phyloP scores from a whole-genome alignment of 2,329 filamentous ascomycete species.

The Hymenoscyphus albidus region DNA sequence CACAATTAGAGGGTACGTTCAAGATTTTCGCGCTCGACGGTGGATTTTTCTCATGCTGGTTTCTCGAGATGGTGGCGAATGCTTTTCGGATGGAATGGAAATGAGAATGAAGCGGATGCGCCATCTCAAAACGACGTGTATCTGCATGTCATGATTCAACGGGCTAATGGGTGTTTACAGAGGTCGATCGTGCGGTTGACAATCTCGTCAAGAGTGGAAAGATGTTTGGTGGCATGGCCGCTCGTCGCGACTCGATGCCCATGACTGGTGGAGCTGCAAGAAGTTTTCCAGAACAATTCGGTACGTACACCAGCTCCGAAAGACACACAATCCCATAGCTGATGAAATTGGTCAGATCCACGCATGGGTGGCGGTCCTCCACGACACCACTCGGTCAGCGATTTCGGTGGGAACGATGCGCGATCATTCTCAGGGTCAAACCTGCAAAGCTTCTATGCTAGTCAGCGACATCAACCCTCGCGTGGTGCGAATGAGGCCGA shows the following conservation, averaged over 20 bases:
- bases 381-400: slow-evolving; percentile 80
- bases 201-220: slow-evolving; percentile 97
- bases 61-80: not conserved
- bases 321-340: slow-evolving; percentile 18
- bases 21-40: not conserved
- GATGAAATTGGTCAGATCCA: slow-evolving; percentile 52
- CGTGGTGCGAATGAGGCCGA: slow-evolving; percentile 85
- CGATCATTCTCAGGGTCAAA: slow-evolving; percentile 72
- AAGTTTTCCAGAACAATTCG: slow-evolving; percentile 52
- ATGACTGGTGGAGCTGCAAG: slow-evolving; percentile 54
- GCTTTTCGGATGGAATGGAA: slow-evolving; percentile 5
- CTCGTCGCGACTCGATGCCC: slow-evolving; percentile 78
- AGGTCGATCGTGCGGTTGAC: slow-evolving; percentile 93
- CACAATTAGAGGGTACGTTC: slow-evolving; percentile 83
- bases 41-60: not conserved
- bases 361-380: slow-evolving; percentile 61
- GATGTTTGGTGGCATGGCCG: slow-evolving; percentile 65
- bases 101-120: not conserved
- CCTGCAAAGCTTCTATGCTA: slow-evolving; percentile 89
- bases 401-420: slow-evolving; percentile 60
- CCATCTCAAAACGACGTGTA: slow-evolving; percentile 14
- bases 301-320: slow-evolving; percentile 43
- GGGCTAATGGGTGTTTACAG: slow-evolving; percentile 44
- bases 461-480: slow-evolving; percentile 85
- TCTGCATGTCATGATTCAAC: slow-evolving; percentile 4